These are phyloP conservation scores for Pisolithus microcarpus DNA, from an alignment of 768 basidiomycete species.

Conservation along the genomic window DNA sequence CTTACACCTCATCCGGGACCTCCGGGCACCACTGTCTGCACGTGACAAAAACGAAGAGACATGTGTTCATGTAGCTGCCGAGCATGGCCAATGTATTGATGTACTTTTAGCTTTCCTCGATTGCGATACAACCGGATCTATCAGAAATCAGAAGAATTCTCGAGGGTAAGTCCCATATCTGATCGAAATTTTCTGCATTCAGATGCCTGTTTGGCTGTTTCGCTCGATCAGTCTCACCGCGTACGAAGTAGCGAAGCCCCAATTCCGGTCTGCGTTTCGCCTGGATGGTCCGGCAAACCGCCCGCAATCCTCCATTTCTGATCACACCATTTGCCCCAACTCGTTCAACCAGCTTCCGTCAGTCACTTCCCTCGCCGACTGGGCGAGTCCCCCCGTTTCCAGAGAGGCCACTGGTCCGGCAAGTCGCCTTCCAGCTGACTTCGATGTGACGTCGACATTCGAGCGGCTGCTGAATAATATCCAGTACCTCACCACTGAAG, in stretches of 20 bases:
- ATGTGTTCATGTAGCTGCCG: slow-evolving; percentile 74
- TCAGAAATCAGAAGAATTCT: slow-evolving; percentile 58
- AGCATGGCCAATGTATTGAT: slow-evolving; percentile 62
- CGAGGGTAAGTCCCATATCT: slow-evolving; percentile 48
- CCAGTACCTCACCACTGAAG: slow-evolving; percentile 39
- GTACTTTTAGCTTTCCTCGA: slow-evolving; percentile 57
- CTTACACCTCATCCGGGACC: slow-evolving; percentile 61
- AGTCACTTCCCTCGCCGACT: slow-evolving; percentile 39
- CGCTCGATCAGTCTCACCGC: slow-evolving; percentile 48
- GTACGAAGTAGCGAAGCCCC: slow-evolving; percentile 58
- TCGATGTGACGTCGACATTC: slow-evolving; percentile 38
- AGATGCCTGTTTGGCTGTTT: slow-evolving; percentile 1
- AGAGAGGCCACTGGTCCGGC: slow-evolving; percentile 29
- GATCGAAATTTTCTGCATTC: not conserved
- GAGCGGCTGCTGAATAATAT: slow-evolving; percentile 50
- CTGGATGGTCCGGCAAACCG: slow-evolving; percentile 41
- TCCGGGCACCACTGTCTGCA: slow-evolving; percentile 62
- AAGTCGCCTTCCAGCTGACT: slow-evolving; percentile 31
- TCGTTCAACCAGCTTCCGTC: slow-evolving; percentile 39
- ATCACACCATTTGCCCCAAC: slow-evolving; percentile 44
- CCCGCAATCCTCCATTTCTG: slow-evolving; percentile 47
- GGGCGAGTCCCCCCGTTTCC: slow-evolving; percentile 13
- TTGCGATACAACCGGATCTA: slow-evolving; percentile 49
- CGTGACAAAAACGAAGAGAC: slow-evolving; percentile 64
- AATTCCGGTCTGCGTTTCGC: slow-evolving; percentile 58